Conservation (phyloP, 345 rosid species). For the Balakata baccata region DNA sequence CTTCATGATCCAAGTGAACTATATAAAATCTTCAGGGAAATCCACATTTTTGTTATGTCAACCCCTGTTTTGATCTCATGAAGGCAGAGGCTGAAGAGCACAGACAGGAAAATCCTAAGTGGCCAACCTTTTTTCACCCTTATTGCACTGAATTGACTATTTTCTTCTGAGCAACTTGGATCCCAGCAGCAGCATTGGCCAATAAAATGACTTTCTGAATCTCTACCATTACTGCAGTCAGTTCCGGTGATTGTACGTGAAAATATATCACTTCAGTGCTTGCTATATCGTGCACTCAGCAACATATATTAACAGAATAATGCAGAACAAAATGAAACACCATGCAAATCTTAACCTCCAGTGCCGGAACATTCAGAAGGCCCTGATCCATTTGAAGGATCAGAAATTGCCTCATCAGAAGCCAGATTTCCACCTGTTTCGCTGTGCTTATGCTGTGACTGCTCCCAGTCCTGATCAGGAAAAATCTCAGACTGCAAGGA, state of each 20-base stretch:
- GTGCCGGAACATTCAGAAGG: slow-evolving; percentile 37
- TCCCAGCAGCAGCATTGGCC: background rate
- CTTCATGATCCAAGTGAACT: slow-evolving; percentile 10
- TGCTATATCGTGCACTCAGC: slow-evolving; percentile 1
- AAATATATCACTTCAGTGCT: slow-evolving; percentile 6
- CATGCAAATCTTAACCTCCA: slow-evolving; percentile 23
- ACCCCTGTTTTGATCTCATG: background rate
- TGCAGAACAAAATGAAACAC: background rate
- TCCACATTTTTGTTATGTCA: slow-evolving; percentile 4
- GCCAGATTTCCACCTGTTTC: slow-evolving; percentile 26
- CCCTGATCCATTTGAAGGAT: slow-evolving; percentile 40
- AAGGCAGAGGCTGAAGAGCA: slow-evolving; percentile 2
- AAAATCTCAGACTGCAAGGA: slow-evolving; percentile 80
- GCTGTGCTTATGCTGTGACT: slow-evolving; percentile 25
- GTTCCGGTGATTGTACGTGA: slow-evolving; percentile 2
- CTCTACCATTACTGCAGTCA: slow-evolving; percentile 8
- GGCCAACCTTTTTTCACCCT: slow-evolving; percentile 7
- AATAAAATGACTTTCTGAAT: background rate
- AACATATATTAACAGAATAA: slow-evolving; percentile 22
- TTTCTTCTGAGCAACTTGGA: slow-evolving; percentile 10
- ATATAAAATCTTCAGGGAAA: slow-evolving; percentile 14
- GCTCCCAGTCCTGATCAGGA: slow-evolving; percentile 61
- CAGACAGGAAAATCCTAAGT: background rate
- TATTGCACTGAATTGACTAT: background rate
- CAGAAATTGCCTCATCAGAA: slow-evolving; percentile 37